A percentile compares a stretch with the other conserved stretches of the same genome.
These are phyloP conservation scores for Hymenoscyphus scutula DNA, from an alignment of 2,329 filamentous ascomycete genomes.

Conservation along the genomic window DNA sequence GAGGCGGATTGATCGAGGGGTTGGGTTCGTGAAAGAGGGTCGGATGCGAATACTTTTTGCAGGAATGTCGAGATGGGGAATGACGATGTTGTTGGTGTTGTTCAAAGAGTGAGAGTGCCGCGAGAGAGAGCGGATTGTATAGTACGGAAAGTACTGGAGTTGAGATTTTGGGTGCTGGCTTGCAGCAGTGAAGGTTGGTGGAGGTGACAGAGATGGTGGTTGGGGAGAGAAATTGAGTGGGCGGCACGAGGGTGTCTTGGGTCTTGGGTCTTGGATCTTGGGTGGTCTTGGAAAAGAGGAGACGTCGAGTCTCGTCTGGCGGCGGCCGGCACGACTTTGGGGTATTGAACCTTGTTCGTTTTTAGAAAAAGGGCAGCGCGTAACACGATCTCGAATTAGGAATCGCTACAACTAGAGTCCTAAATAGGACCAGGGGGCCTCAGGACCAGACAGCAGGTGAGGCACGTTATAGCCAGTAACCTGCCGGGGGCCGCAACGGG, in stretches of 20 bases:
- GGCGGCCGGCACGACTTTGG: conserved; percentile 2
- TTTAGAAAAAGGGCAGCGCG: conserved; percentile 13
- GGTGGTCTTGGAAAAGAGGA: background rate
- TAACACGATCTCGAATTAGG: conserved; percentile 17
- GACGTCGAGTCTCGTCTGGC: background rate
- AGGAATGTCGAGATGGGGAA: background rate
- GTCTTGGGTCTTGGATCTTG: background rate
- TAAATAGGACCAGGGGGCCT: conserved; percentile 2
- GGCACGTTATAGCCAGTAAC: conserved; percentile 1
- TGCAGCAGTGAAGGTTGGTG: conserved; percentile 19
- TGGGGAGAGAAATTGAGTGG: conserved; percentile 13
- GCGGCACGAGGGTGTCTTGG: conserved; percentile 7
- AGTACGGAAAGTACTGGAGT: conserved; percentile 20
- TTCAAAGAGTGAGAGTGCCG: conserved; percentile 14
- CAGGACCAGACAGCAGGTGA: conserved; percentile 6
- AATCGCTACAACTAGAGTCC: background rate
- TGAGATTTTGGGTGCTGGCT: conserved; percentile 16
- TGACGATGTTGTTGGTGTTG: background rate
- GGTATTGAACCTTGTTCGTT: background rate
- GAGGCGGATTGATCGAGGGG: conserved; percentile 1
- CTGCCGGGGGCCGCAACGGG: background rate
- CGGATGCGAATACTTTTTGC: background rate
- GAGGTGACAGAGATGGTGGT: conserved; percentile 23
- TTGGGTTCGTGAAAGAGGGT: background rate
- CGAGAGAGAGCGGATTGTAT: conserved; percentile 19